Conservation (phyloP, 441 rosid species). For the Adansonia madagascariensis region DNA sequence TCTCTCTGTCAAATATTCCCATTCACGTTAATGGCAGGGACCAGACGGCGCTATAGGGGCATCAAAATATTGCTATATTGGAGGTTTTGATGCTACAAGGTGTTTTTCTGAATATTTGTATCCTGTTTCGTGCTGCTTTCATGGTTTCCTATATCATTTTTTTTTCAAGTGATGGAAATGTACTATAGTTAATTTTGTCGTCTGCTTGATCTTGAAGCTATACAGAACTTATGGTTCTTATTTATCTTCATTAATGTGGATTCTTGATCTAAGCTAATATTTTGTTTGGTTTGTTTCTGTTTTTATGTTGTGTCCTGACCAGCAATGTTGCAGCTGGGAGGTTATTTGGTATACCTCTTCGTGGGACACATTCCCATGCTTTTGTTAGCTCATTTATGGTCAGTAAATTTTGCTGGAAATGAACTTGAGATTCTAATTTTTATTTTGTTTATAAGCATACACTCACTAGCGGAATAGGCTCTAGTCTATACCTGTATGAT, state of each 20-base stretch:
- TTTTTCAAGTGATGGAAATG: background rate
- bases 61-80: conserved; percentile 93
- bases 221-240: conserved; percentile 6
- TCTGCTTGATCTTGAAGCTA: conserved; percentile 11
- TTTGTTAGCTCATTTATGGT: conserved; percentile 98
- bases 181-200: conserved; percentile 1
- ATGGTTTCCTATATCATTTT: background rate
- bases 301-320: conserved; percentile 32
- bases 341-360: conserved; percentile 86
- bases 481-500: background rate
- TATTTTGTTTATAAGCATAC: conserved; percentile 32
- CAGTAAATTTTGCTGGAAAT: conserved; percentile 26
- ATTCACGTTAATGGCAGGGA: conserved; percentile 56
- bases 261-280: conserved; percentile 17
- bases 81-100: conserved; percentile 99
- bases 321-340: conserved; percentile 95
- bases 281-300: conserved; percentile 23
- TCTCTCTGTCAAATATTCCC: conserved; percentile 24
- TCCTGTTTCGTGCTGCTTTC: background rate
- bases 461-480: conserved; percentile 2
- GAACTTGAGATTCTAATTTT: background rate
- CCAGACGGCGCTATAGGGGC: conserved; percentile 98
- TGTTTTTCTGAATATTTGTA: conserved; percentile 30
- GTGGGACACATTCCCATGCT: conserved; percentile 97
- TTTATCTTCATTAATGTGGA: conserved; percentile 15